Evolutionary conservation across 257 asterid genomes (phyloP).

Genomic region (Pogostemon cablin): DNA sequence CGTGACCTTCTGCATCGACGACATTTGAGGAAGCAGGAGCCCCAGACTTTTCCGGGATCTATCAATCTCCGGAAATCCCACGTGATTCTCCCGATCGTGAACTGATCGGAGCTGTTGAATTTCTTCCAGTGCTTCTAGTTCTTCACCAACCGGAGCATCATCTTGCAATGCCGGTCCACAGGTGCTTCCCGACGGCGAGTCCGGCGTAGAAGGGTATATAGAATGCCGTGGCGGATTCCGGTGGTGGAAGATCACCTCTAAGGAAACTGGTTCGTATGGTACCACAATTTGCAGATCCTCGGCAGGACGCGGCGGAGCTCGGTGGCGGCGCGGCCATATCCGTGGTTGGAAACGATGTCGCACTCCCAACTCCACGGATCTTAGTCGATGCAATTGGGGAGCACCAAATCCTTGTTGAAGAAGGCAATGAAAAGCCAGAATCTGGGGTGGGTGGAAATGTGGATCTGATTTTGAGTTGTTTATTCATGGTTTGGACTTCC

Average conservation of each 20-base stretch:
- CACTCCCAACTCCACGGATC: conserved; percentile 90
- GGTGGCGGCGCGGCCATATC: conserved; percentile 66
- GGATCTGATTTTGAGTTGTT: conserved; percentile 40
- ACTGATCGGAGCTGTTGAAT: conserved; percentile 78
- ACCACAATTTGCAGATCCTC: conserved; percentile 69
- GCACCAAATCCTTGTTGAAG: conserved; percentile 58
- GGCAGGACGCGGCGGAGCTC: conserved; percentile 66
- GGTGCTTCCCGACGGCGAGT: conserved; percentile 62
- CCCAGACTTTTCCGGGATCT: conserved; percentile 64
- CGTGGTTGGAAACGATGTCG: conserved; percentile 73
- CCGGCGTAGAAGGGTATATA: conserved; percentile 95
- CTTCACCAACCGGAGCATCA: conserved; percentile 64
- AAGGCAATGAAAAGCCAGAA: conserved; percentile 61
- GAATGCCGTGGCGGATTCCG: conserved; percentile 82
- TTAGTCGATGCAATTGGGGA: conserved; percentile 63
- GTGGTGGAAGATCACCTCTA: conserved; percentile 69
- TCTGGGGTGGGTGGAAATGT: conserved; percentile 57
- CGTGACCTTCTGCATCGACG: conserved; percentile 56
- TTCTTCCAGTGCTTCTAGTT: conserved; percentile 56
- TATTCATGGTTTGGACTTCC: conserved; percentile 40
- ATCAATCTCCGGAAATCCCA: conserved; percentile 82
- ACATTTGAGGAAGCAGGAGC: conserved; percentile 74
- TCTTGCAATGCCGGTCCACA: conserved; percentile 57
- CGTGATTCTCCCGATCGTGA: conserved; percentile 68
- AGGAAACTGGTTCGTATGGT: conserved; percentile 81